A percentile compares a stretch with the other conserved stretches of the same genome.
Evolutionary conservation across 1,284 basidiomycete species (phyloP).

Genomic region (Irpex sp.): DNA sequence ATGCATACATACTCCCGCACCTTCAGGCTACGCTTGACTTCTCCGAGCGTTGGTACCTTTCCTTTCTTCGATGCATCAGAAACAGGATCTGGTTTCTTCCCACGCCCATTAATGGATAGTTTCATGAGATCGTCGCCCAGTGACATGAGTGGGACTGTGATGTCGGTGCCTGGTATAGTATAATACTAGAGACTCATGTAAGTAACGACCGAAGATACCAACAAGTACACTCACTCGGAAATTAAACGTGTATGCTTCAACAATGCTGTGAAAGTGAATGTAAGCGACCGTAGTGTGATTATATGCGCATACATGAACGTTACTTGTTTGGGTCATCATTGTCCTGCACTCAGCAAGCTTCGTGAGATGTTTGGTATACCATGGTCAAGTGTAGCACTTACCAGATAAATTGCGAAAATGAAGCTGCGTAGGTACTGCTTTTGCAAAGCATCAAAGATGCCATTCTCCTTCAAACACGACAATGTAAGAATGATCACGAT

Average conservation of each 20-base stretch:
- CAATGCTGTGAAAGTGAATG: slow-evolving; percentile 42
- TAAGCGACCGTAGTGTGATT: background rate
- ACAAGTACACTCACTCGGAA: slow-evolving; percentile 46
- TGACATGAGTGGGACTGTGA: slow-evolving; percentile 59
- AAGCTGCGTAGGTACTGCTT: slow-evolving; percentile 74
- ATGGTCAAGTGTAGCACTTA: slow-evolving; percentile 26
- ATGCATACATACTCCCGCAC: slow-evolving; percentile 26
- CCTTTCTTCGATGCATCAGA: slow-evolving; percentile 49
- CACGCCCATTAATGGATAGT: slow-evolving; percentile 35
- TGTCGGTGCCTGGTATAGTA: slow-evolving; percentile 48
- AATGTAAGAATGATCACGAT: background rate
- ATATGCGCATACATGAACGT: slow-evolving; percentile 21
- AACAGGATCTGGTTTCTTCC: slow-evolving; percentile 42
- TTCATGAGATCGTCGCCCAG: slow-evolving; percentile 52
- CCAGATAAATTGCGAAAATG: slow-evolving; percentile 78
- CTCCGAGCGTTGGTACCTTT: slow-evolving; percentile 57
- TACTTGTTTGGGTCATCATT: slow-evolving; percentile 76
- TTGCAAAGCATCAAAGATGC: slow-evolving; percentile 74
- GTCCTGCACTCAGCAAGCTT: slow-evolving; percentile 40
- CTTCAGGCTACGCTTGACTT: slow-evolving; percentile 71
- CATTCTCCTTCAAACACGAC: slow-evolving; percentile 51
- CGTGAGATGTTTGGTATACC: too few species aligned
- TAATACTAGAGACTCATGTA: slow-evolving; percentile 42
- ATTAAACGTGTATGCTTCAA: slow-evolving; percentile 80
- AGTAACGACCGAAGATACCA: background rate